Base-by-base conservation (phyloP, 2,329 filamentous ascomycete genomes). In the Colletotrichum brevisporum region DNA sequence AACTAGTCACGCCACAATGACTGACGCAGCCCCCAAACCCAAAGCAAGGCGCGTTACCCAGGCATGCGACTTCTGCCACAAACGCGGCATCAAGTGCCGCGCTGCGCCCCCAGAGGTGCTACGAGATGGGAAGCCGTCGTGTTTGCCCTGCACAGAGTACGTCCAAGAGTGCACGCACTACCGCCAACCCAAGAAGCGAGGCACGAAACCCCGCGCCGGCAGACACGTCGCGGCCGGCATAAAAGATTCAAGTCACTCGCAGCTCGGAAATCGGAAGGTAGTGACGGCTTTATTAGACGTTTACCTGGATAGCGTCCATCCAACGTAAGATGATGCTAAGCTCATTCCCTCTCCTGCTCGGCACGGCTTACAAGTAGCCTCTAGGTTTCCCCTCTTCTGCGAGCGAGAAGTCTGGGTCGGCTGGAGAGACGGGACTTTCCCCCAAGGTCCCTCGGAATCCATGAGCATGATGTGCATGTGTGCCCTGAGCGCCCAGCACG, bases 21-120 rank as follows among this genome's bases (percentile, higher is more conserved):
- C 18, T 45, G 15, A 24, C 2, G 16, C 55, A 47, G 31, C 24
- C 15, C 18, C 21, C 16, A 52, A 15, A 31, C 47, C 53, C 69
- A 45, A 67, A 18, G 47, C 57, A 15, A 61, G 57, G 21, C 57
- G 57, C 5, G 45, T 61, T 27, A 61, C 57, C 57, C 57, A 65
- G 16, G 53, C 63, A 4, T 65, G 63, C 48, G 63, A 65, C 8
- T 65, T 65, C 43, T 65, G 63, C 63, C 63, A 65, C 16, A 48
- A 36, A 59, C 63, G 63, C n/a, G 55, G 48, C 24, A 58, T 60
- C 45, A 65, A 65, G 48, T 65, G 63, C 26, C 45, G 73, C 65
- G 70, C 63, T 54, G 71, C 67, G 48, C 57, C 66, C 68, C 15
- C 26, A 24, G 53, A 48, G 16, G 13, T 15, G 1, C 48, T 16